Evolutionary conservation across 2,329 filamentous ascomycete species (phyloP), one percentile per base, ranked within the genome.

Genomic region (Domatiomyces globalis): DNA sequence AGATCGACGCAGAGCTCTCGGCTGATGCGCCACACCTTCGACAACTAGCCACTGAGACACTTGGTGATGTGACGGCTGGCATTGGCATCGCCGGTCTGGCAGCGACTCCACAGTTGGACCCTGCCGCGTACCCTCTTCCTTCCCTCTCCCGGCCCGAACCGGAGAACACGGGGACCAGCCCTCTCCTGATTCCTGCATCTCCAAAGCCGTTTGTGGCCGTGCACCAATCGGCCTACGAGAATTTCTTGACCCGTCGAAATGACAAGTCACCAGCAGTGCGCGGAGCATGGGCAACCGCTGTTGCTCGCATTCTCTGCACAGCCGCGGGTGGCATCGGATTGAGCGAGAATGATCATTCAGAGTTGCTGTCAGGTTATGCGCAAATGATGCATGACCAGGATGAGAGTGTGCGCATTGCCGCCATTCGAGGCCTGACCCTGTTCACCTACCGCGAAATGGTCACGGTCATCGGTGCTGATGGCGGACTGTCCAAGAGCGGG

Each of bases 31-130:
- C 89, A 2, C 82, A 92, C 60, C 72, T 98, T 51, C 85, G 92
- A 49, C 77, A 87, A 53, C 76, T 98, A 52, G 90, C 90, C 2
- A 94, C 90, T 0, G 87, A 96, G 67, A 95, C 92, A 0, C 79
- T 98, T 42, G 92, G 94, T 49, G 90, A 96, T 63, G 89, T 98
- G 74, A 84, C 94, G 22, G 84, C 90, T 43, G 90, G 90, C 5
- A 94, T 96, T 64, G 90, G 90, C 48, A 86, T 90, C 54, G 87
- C 89, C 55, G 90, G 90, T 0, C 85, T 87, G 51, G 87, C 89
- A 15, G 79, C 84, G 12, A 70, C 80, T 5, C 78, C 84, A 8
- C 67, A 73, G 1, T 75, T 95, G 63, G 87, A 95, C 62, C 86
- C 90, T 10, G 78, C 84, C 19, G 83, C 84, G 27, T 95, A 94